Conservation (phyloP, 2,329 filamentous ascomycete species). For the Geosmithia putterillii region DNA sequence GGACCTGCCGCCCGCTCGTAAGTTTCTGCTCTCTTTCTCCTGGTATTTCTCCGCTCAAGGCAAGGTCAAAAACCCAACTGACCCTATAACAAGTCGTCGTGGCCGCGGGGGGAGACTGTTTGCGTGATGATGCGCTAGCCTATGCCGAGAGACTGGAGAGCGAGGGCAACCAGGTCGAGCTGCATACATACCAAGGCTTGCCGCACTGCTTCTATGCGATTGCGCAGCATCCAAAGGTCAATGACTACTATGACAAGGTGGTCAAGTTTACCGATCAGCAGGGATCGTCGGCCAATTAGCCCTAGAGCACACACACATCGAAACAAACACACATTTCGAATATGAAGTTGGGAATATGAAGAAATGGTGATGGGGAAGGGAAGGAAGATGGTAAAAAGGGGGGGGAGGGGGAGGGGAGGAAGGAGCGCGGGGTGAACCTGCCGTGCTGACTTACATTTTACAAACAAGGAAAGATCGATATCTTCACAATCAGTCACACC, state of each 20-base stretch:
- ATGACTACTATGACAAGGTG: slow-evolving; percentile 4
- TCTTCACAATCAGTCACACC: no score
- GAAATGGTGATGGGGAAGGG: no score
- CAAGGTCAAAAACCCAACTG: no score
- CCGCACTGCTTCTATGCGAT: slow-evolving; percentile 18
- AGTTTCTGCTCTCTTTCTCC: slow-evolving; percentile 5
- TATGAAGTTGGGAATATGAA: no score
- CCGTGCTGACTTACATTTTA: no score
- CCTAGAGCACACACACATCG: no score
- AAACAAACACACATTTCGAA: no score
- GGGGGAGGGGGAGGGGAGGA: no score
- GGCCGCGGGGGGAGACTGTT: slow-evolving; percentile 18
- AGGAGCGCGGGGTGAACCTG: no score
- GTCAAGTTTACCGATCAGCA: slow-evolving; percentile 4
- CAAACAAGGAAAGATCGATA: no score
- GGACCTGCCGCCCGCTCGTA: slow-evolving; percentile 18
- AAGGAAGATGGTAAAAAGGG: no score
- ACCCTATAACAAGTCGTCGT: slow-evolving; percentile 23
- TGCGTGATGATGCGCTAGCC: slow-evolving; percentile 25
- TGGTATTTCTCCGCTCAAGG: no score
- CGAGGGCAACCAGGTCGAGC: slow-evolving; percentile 16
- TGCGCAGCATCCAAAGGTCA: slow-evolving; percentile 3
- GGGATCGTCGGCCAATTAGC: background rate
- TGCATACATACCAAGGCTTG: slow-evolving; percentile 19
- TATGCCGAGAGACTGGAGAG: slow-evolving; percentile 20